Percentiles rank a stretch among this genome's conserved stretches.
Evolutionary conservation across 2,329 filamentous ascomycete genomes (phyloP).

Genomic region (Periconia sp.): DNA sequence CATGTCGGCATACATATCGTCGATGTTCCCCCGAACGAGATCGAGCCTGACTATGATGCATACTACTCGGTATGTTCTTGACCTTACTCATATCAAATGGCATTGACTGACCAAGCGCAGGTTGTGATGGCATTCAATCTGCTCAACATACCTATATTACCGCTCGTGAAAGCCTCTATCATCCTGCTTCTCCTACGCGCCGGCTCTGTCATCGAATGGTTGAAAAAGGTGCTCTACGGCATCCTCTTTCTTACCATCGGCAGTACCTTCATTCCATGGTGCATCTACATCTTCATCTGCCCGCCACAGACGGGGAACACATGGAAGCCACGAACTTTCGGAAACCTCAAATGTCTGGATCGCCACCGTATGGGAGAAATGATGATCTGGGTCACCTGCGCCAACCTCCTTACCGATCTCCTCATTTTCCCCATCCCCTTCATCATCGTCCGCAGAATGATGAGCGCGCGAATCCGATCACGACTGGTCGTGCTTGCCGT

Average conservation of each 20-base stretch:
- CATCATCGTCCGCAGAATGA: slow-evolving; percentile 44
- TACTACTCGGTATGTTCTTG: slow-evolving; percentile 32
- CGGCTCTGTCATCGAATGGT: slow-evolving; percentile 41
- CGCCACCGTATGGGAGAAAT: slow-evolving; percentile 41
- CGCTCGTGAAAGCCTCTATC: slow-evolving; percentile 45
- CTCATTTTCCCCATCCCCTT: slow-evolving; percentile 46
- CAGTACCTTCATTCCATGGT: slow-evolving; percentile 40
- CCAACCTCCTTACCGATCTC: slow-evolving; percentile 44
- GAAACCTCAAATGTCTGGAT: slow-evolving; percentile 41
- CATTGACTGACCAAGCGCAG: slow-evolving; percentile 19
- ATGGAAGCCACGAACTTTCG: slow-evolving; percentile 42
- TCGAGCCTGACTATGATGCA: slow-evolving; percentile 41
- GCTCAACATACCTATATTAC: slow-evolving; percentile 44
- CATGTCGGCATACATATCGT: slow-evolving; percentile 42
- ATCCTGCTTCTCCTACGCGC: slow-evolving; percentile 43
- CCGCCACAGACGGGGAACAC: slow-evolving; percentile 44
- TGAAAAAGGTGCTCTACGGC: slow-evolving; percentile 41
- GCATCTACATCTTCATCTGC: slow-evolving; percentile 44
- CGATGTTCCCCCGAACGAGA: slow-evolving; percentile 35
- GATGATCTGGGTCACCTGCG: slow-evolving; percentile 45
- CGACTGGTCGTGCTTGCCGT: slow-evolving; percentile 42
- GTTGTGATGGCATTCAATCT: slow-evolving; percentile 43
- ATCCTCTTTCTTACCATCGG: slow-evolving; percentile 40
- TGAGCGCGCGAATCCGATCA: slow-evolving; percentile 43
- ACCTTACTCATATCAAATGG: background rate